A percentile compares a stretch with the other conserved stretches of the same genome.
phyloP scores from a whole-genome alignment of 495 filamentous ascomycete genomes.

The Poronia punctata region DNA sequence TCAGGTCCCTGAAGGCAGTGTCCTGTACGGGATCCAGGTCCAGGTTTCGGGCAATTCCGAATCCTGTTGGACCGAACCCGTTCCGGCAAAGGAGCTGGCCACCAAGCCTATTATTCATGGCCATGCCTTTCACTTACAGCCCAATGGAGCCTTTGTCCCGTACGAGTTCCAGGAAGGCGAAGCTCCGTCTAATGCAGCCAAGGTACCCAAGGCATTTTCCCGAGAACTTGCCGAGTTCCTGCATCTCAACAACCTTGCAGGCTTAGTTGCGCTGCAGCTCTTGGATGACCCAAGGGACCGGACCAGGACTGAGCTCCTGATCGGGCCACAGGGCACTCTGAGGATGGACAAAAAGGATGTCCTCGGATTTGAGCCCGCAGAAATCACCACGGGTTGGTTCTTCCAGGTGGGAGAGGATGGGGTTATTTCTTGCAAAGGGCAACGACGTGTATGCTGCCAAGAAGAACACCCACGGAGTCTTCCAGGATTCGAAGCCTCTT shows the following conservation, averaged over 20 bases:
- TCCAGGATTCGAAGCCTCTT: slow-evolving; percentile 5
- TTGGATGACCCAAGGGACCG: background rate
- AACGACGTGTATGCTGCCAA: slow-evolving; percentile 3
- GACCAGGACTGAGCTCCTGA: background rate
- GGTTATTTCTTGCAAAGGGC: slow-evolving; percentile 5
- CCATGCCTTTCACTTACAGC: slow-evolving; percentile 2
- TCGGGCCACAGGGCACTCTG: slow-evolving; percentile 4
- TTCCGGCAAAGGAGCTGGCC: slow-evolving; percentile 2
- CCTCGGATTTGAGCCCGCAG: background rate
- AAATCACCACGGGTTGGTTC: slow-evolving; percentile 1
- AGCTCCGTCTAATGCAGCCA: background rate
- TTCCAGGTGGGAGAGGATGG: slow-evolving; percentile 5
- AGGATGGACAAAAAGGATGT: slow-evolving; percentile 7
- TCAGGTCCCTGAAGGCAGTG: slow-evolving; percentile 1
- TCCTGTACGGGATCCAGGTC: slow-evolving; percentile 1
- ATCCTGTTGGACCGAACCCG: slow-evolving; percentile 3
- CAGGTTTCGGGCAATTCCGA: slow-evolving; percentile 1
- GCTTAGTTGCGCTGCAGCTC: background rate
- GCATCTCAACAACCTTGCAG: background rate
- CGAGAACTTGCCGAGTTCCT: slow-evolving; percentile 2
- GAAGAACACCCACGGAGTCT: slow-evolving; percentile 6
- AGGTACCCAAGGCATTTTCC: background rate
- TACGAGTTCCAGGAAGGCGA: slow-evolving; percentile 4
- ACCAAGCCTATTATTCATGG: slow-evolving; percentile 2
- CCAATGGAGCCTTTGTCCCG: slow-evolving; percentile 1